Evolutionary conservation across 164 flowering plant genomes (phyloP).

Genomic region (Buxus sempervirens): DNA sequence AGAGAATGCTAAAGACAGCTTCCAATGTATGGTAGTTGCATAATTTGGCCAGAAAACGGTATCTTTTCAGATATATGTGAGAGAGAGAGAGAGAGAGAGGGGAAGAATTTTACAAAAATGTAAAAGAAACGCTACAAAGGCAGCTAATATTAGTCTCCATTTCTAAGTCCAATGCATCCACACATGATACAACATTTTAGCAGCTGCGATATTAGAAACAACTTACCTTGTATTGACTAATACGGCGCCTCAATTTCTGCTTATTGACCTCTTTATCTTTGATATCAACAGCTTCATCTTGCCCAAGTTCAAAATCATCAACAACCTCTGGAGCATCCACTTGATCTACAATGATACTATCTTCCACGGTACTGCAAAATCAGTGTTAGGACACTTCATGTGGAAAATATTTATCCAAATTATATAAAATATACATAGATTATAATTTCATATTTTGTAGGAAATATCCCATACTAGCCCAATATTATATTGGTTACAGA

Average conservation of each 20-base stretch:
- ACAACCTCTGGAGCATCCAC: constrained; percentile 78
- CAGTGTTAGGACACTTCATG: constrained; percentile 16
- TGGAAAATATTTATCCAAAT: constrained; percentile 9
- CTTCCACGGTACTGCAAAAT: constrained; percentile 78
- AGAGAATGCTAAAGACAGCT: not conserved
- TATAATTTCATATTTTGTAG: not conserved
- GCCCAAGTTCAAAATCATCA: constrained; percentile 92
- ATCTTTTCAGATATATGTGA: no score
- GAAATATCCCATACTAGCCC: not conserved
- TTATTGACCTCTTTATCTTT: constrained; percentile 87
- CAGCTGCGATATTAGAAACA: not conserved
- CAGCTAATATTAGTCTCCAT: not conserved
- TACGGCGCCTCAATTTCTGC: constrained; percentile 77
- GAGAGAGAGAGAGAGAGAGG: not conserved
- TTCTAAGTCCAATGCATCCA: not conserved
- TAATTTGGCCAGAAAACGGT: no score
- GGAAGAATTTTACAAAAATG: not conserved
- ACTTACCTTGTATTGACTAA: constrained; percentile 72
- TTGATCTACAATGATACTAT: constrained; percentile 81
- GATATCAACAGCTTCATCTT: constrained; percentile 82
- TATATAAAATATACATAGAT: constrained; percentile 1
- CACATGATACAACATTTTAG: not conserved
- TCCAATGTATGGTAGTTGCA: not conserved
- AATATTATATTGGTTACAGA: not conserved
- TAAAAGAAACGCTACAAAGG: not conserved